Evolutionary conservation across 2,329 filamentous ascomycete species (phyloP).

Genomic region (Botryotinia narcissicola): DNA sequence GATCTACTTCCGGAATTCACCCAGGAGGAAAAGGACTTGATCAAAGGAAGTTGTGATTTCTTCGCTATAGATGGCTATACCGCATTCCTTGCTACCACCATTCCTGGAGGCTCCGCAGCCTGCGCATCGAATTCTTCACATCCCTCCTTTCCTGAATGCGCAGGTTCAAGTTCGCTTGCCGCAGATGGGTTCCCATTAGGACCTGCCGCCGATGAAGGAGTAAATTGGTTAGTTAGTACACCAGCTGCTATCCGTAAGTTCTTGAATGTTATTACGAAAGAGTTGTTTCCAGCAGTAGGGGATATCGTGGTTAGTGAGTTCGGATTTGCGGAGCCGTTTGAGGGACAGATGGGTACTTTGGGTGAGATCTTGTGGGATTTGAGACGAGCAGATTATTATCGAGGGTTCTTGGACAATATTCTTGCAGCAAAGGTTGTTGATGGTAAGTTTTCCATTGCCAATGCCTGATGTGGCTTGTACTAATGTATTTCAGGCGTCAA

Average conservation of each 20-base stretch:
- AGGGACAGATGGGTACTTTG: slow-evolving; percentile 27
- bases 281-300: slow-evolving; percentile 42
- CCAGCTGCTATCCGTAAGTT: slow-evolving; percentile 43
- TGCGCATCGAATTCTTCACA: slow-evolving; percentile 38
- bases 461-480: not conserved
- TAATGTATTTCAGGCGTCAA: slow-evolving; percentile 53
- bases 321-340: slow-evolving; percentile 36
- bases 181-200: slow-evolving; percentile 46
- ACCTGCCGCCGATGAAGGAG: slow-evolving; percentile 43
- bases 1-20: slow-evolving; percentile 48
- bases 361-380: slow-evolving; percentile 66
- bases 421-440: slow-evolving; percentile 70
- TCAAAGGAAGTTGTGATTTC: slow-evolving; percentile 54
- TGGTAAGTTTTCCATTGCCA: slow-evolving; percentile 26
- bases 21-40: slow-evolving; percentile 47
- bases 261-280: slow-evolving; percentile 43
- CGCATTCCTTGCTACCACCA: slow-evolving; percentile 39
- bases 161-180: slow-evolving; percentile 37
- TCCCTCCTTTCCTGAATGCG: slow-evolving; percentile 31
- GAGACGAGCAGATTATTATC: slow-evolving; percentile 75
- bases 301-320: slow-evolving; percentile 35
- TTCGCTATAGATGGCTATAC: slow-evolving; percentile 59
- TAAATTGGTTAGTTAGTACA: slow-evolving; percentile 44
- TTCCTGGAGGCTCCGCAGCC: slow-evolving; percentile 40
- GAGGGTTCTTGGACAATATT: slow-evolving; percentile 66